phyloP scores from a whole-genome alignment of 148 eudicot genomes.

The Amaranthus palmeri region DNA sequence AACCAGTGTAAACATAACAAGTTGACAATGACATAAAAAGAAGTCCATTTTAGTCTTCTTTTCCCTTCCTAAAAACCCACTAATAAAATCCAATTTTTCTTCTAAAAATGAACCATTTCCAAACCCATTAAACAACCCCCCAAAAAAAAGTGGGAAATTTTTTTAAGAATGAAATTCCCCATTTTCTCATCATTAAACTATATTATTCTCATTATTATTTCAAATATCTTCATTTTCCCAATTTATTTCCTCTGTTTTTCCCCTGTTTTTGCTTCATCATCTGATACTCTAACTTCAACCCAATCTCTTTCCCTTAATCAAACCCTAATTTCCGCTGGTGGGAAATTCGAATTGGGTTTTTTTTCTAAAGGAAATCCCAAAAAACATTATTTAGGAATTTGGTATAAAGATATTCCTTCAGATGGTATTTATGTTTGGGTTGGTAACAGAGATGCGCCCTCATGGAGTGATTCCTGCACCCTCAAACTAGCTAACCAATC shows the following conservation, averaged over 20 bases:
- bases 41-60: too few species aligned
- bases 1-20: too few species aligned
- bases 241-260: slow-evolving; percentile 17
- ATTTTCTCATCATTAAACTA: too few species aligned
- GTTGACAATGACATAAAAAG: too few species aligned
- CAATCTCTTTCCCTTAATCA: slow-evolving; percentile 24
- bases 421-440: slow-evolving; percentile 31
- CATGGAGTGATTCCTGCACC: not conserved
- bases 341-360: slow-evolving; percentile 39
- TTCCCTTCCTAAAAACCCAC: too few species aligned
- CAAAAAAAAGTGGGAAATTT: too few species aligned
- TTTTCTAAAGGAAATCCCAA: slow-evolving; percentile 21
- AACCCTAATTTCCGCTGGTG: slow-evolving; percentile 29
- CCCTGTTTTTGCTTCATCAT: slow-evolving; percentile 13
- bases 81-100: too few species aligned
- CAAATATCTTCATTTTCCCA: not conserved
- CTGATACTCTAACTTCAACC: slow-evolving; percentile 28
- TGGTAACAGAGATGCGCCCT: slow-evolving; percentile 38
- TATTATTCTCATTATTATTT: not conserved
- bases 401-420: slow-evolving; percentile 33
- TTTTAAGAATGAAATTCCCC: too few species aligned
- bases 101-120: too few species aligned
- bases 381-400: slow-evolving; percentile 30
- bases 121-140: too few species aligned
- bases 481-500: slow-evolving; percentile 16